A percentile compares a stretch with the other conserved stretches of the same genome.
phyloP scores from a whole-genome alignment of 768 basidiomycete species.

The Dentipellis fragilis region DNA sequence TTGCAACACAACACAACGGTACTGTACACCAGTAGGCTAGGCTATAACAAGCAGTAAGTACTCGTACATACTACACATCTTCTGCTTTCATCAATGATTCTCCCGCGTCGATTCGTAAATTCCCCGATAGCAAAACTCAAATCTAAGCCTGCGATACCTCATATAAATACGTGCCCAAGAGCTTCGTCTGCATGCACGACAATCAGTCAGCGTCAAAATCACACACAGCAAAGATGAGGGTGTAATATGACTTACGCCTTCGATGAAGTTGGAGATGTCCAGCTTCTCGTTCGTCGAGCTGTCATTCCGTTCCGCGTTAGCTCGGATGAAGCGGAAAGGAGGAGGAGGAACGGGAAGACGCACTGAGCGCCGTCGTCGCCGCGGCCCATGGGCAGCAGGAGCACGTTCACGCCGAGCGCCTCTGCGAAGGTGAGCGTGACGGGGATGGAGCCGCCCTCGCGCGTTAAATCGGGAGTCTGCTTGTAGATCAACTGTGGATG shows the following conservation, averaged over 20 bases:
- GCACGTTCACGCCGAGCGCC: constrained; percentile 73
- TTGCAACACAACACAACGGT: no score
- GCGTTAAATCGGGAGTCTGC: constrained; percentile 69
- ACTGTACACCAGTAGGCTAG: no score
- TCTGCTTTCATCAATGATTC: no score
- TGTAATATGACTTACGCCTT: constrained; percentile 45
- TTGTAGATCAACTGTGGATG: constrained; percentile 43
- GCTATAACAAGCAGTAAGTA: no score
- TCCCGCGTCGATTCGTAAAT: no score
- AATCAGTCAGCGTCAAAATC: not conserved
- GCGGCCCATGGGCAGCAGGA: constrained; percentile 87
- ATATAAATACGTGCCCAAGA: constrained; percentile 75
- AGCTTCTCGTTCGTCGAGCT: constrained; percentile 95
- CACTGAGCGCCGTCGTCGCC: constrained; percentile 93
- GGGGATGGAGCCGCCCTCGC: constrained; percentile 93
- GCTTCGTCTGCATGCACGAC: constrained; percentile 40
- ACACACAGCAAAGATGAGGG: not conserved
- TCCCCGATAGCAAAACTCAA: no score
- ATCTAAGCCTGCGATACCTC: constrained; percentile 31
- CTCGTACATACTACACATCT: no score
- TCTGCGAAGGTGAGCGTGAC: constrained; percentile 93
- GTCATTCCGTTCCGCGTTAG: no score
- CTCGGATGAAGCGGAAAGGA: no score
- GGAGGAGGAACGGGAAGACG: constrained; percentile 21
- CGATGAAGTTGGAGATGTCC: constrained; percentile 80